phyloP scores from a whole-genome alignment of 2,329 filamentous ascomycete species.

The Penicillium thymicola region DNA sequence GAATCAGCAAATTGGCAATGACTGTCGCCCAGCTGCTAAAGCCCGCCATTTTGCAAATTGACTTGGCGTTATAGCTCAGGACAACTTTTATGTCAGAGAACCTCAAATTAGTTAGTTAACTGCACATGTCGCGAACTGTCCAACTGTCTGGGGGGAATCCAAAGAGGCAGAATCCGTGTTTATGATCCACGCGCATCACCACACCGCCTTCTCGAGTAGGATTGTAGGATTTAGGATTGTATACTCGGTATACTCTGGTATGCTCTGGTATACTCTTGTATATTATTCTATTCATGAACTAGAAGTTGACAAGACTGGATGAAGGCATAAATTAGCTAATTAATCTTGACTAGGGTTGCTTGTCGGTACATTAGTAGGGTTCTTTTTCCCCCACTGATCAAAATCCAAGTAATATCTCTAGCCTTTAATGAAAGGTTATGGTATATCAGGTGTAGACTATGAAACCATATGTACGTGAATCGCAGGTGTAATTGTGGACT shows the following conservation, averaged over 20 bases:
- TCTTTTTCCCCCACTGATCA: not conserved
- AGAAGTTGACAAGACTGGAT: no score
- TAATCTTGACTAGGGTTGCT: not conserved
- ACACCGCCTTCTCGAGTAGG: conserved; percentile 2
- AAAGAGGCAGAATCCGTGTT: conserved; percentile 4
- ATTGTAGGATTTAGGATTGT: no score
- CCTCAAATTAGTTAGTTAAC: not conserved
- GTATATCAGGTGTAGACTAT: conserved; percentile 6
- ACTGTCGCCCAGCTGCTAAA: conserved; percentile 46
- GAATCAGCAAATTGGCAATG: conserved; percentile 73
- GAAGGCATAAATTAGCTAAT: not conserved
- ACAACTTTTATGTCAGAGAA: not conserved
- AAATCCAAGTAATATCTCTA: not conserved
- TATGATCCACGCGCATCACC: not conserved
- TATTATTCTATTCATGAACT: no score
- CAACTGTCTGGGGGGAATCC: not conserved
- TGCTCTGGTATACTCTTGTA: no score
- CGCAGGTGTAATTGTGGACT: conserved; percentile 7
- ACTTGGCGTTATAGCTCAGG: not conserved
- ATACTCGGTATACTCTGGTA: no score
- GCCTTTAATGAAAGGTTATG: not conserved
- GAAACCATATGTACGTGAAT: conserved; percentile 9
- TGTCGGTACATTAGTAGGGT: not conserved
- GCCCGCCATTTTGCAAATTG: conserved; percentile 20
- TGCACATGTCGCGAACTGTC: not conserved